phyloP scores from a whole-genome alignment of 352 stramenopile genomes.

The Globisporangium middletonii region DNA sequence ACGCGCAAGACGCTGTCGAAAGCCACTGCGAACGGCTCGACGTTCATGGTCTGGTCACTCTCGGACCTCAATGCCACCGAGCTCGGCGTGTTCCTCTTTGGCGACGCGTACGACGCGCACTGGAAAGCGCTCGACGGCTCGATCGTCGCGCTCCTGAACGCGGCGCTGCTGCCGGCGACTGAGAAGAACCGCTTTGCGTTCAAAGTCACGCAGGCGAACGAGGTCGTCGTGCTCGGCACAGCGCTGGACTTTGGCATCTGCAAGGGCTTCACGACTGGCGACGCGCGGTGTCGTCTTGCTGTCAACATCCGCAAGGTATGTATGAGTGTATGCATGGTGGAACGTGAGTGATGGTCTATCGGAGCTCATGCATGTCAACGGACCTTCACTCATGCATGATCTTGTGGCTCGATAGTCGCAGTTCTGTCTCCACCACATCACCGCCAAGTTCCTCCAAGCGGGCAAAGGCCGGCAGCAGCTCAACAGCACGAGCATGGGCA shows the following conservation, averaged over 20 bases:
- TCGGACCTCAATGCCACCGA: constrained; percentile 66
- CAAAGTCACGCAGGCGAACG: constrained; percentile 45
- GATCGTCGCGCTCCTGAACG: constrained; percentile 69
- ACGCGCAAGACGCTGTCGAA: constrained; percentile 70
- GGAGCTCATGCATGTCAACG: not conserved
- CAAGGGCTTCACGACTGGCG: constrained; percentile 53
- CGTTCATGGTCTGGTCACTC: constrained; percentile 79
- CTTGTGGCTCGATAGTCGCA: constrained; percentile 28
- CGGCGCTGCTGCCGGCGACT: constrained; percentile 47
- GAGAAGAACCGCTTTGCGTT: constrained; percentile 80
- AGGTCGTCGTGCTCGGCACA: constrained; percentile 58
- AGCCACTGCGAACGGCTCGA: constrained; percentile 47
- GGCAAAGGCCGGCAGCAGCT: constrained; percentile 69
- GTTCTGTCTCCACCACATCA: constrained; percentile 77
- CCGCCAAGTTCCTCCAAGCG: constrained; percentile 61
- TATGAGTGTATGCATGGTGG: not conserved
- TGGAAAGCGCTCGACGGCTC: constrained; percentile 58
- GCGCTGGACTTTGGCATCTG: constrained; percentile 75
- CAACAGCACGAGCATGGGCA: constrained; percentile 55
- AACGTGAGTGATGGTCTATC: not conserved
- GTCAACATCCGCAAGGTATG: constrained; percentile 62
- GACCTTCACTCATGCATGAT: not conserved
- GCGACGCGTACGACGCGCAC: constrained; percentile 59
- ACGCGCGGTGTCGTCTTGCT: constrained; percentile 59
- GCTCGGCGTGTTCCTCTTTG: constrained; percentile 71